Evolutionary conservation across 805 yeast species (phyloP), one percentile per base, ranked within the genome.

Genomic region (Saturnispora halmiae): DNA sequence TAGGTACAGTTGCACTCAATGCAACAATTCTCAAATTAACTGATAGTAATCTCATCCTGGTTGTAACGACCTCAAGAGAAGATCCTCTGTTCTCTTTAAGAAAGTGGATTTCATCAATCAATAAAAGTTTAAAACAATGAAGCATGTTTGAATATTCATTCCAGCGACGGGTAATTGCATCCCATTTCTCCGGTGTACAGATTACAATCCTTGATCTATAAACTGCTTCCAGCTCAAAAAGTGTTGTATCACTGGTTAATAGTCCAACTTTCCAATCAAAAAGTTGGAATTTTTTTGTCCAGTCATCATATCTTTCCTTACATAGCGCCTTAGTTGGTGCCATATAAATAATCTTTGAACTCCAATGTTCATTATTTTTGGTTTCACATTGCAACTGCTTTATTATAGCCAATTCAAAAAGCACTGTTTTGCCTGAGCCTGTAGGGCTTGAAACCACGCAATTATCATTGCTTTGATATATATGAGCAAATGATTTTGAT

Each of bases 81-180:
- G 96, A 84, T 49, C 98, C 98, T 66, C 98, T 75, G 40, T 88
- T 97, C 71, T 90, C 98, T 51, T 90, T 96, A 38, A 90, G 69
- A 54, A 92, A 66, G 68, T 90, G 98, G 0, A 92, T 96, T 62
- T 90, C 98, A 67, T 90, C 98, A 45, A 92, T 87, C 43, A 90
- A 83, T 43, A 90, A 64, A 11, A 92, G 63, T 57, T 79, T 84
- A 6, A 90, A 92, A 52, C 84, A 85, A 8, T 82, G 75, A 2
- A 84, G 82, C 38, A 87, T 60, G 50, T 86, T 94, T 37, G 74
- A 75, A 53, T 87, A 96, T 39, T 96, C 96, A 49, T 72, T 79
- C 38, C 87, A 80, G 55, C 90, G 90, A 54, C 97, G 73, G 0
- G 98, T 90, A 2, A 92, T 95, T 2, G 90, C 96, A 62, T 87